A percentile compares a stretch with the other conserved stretches of the same genome.
These are phyloP conservation scores for Nemania sp. DNA, from an alignment of 2,329 filamentous ascomycete species.

Conservation along the genomic window DNA sequence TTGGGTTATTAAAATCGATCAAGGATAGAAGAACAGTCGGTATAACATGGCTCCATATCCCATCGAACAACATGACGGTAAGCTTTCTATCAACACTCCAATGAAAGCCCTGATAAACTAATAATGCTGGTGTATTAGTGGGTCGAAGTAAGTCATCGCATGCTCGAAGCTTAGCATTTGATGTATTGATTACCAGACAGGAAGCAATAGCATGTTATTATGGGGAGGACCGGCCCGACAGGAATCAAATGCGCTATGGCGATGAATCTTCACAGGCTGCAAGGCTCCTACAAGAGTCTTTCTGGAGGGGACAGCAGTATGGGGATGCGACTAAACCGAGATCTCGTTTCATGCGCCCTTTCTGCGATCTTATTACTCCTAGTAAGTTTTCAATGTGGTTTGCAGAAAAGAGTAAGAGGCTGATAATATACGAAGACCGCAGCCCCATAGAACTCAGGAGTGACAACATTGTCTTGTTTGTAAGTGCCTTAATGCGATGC, in stretches of 20 bases:
- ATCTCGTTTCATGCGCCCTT: conserved; percentile 36
- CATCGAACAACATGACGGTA: conserved; percentile 32
- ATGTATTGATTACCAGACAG: conserved; percentile 3
- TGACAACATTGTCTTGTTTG: conserved; percentile 22
- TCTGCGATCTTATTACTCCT: conserved; percentile 25
- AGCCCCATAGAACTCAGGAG: background rate
- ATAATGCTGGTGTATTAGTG: conserved; percentile 13
- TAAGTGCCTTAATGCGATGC: background rate
- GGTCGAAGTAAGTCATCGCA: conserved; percentile 15
- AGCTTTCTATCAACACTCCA: background rate
- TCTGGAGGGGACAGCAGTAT: conserved; percentile 30
- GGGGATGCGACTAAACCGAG: conserved; percentile 15
- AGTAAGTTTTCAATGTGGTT: conserved; percentile 26
- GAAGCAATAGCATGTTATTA: conserved; percentile 28
- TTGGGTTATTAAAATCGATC: conserved; percentile 5
- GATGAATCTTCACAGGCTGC: conserved; percentile 8
- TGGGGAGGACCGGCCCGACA: conserved; percentile 16
- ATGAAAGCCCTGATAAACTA: background rate
- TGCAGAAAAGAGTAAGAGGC: background rate
- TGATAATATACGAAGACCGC: conserved; percentile 3
- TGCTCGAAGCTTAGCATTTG: background rate
- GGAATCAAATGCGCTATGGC: conserved; percentile 15
- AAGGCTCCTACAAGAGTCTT: conserved; percentile 24
- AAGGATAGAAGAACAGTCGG: background rate
- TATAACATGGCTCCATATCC: conserved; percentile 28